A percentile compares a stretch with the other conserved stretches of the same genome.
phyloP scores from a whole-genome alignment of 768 basidiomycete species.

The Pleurotus ostreatus region DNA sequence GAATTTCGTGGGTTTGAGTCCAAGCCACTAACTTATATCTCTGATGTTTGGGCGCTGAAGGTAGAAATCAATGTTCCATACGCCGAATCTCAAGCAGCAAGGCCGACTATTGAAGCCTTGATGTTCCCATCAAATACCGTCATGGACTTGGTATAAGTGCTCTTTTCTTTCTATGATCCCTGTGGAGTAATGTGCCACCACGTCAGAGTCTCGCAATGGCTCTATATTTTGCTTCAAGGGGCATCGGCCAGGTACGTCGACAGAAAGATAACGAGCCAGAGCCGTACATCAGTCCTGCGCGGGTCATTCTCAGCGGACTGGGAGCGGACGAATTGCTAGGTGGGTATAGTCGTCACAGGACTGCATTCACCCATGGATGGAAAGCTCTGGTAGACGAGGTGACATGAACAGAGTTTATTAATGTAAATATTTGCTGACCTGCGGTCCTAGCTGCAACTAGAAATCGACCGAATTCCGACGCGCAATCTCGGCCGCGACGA shows the following conservation, averaged over 20 bases:
- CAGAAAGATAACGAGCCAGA: constrained; percentile 25
- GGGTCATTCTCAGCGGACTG: constrained; percentile 84
- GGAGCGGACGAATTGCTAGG: constrained; percentile 96
- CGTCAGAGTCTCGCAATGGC: constrained; percentile 85
- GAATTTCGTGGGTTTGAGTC: constrained; percentile 67
- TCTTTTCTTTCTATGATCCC: not conserved
- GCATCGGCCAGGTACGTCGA: constrained; percentile 54
- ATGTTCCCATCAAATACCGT: constrained; percentile 83
- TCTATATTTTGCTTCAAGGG: constrained; percentile 89
- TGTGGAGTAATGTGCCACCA: not conserved
- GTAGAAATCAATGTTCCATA: constrained; percentile 86
- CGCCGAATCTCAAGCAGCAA: constrained; percentile 64
- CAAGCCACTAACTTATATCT: not conserved
- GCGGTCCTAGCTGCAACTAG: constrained; percentile 70
- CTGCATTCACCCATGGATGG: constrained; percentile 74
- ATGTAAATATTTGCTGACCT: not conserved
- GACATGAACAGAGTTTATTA: not conserved
- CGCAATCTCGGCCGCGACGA: constrained; percentile 95
- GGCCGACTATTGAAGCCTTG: constrained; percentile 52
- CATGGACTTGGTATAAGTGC: constrained; percentile 76
- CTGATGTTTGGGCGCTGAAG: constrained; percentile 29
- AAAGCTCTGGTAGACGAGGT: constrained; percentile 79
- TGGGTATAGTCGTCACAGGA: constrained; percentile 87
- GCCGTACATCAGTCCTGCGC: constrained; percentile 69
- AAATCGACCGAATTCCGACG: constrained; percentile 81